These are phyloP conservation scores for Fusarium gaditjirri DNA, from an alignment of 2,329 filamentous ascomycete species.

Conservation along the genomic window DNA sequence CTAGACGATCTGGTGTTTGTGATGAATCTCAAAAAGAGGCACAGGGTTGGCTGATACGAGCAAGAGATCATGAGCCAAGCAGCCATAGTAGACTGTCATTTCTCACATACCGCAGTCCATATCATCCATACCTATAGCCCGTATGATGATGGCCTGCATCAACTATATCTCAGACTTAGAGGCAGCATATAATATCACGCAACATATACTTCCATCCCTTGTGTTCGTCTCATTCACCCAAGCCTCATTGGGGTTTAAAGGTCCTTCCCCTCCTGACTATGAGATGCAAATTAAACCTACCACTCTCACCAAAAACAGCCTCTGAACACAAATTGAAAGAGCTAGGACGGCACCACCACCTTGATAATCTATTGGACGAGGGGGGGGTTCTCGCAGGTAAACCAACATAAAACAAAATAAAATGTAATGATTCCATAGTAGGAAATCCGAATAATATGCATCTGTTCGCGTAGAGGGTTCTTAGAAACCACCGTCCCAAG, in stretches of 20 bases:
- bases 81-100: conserved; percentile 10
- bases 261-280: conserved; percentile 25
- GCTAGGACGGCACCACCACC: conserved; percentile 2
- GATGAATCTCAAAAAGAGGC: conserved; percentile 15
- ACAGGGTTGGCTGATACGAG: conserved; percentile 8
- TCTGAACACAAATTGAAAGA: conserved; percentile 16
- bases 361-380: conserved; percentile 9
- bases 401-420: no score
- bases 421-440: not conserved
- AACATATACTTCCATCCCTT: conserved; percentile 17
- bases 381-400: not conserved
- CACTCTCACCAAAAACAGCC: conserved; percentile 26
- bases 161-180: not conserved
- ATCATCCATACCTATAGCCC: conserved; percentile 10
- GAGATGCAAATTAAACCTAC: conserved; percentile 35
- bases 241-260: conserved; percentile 13
- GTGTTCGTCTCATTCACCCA: conserved; percentile 20
- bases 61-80: conserved; percentile 5
- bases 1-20: conserved; percentile 16
- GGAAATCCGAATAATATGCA: not conserved
- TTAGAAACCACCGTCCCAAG: conserved; percentile 13
- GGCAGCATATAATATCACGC: conserved; percentile 14
- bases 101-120: conserved; percentile 9
- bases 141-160: conserved; percentile 7
- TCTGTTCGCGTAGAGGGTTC: conserved; percentile 9